These are phyloP conservation scores for Torulaspora indica DNA, from an alignment of 805 yeast genomes.

Conservation along the genomic window DNA sequence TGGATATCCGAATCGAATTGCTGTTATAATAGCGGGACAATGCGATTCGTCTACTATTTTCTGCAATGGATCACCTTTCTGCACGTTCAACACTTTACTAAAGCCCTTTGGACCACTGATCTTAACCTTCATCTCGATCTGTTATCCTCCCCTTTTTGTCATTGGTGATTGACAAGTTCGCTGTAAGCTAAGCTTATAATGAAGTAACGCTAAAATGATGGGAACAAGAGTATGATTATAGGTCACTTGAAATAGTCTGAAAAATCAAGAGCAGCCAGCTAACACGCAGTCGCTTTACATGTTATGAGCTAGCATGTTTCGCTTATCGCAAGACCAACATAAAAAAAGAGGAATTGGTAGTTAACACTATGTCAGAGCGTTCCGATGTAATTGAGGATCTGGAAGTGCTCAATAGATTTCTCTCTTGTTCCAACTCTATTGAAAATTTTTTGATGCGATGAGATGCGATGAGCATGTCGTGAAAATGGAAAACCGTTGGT, in stretches of 20 bases:
- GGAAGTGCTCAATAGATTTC: background rate
- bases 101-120: slow-evolving; percentile 27
- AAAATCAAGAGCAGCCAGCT: background rate
- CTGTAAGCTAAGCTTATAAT: background rate
- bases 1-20: slow-evolving; percentile 56
- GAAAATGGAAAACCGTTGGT: background rate
- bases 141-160: background rate
- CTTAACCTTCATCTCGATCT: slow-evolving; percentile 38
- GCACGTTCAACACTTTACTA: slow-evolving; percentile 37
- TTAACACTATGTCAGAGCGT: too few relatives aligned
- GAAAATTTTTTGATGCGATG: slow-evolving; percentile 6
- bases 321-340: background rate
- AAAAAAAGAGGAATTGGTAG: too few relatives aligned
- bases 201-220: too few relatives aligned
- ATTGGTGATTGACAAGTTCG: background rate
- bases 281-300: background rate
- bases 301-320: background rate
- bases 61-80: slow-evolving; percentile 36
- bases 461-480: slow-evolving; percentile 6
- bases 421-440: too few relatives aligned
- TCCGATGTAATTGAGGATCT: background rate
- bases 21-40: slow-evolving; percentile 4
- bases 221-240: too few relatives aligned
- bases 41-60: slow-evolving; percentile 32
- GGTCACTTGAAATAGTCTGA: too few relatives aligned